Percentiles rank a stretch among this genome's conserved stretches.
Evolutionary conservation across 352 stramenopile species (phyloP).

Genomic region (Thalassiosira delicatula): DNA sequence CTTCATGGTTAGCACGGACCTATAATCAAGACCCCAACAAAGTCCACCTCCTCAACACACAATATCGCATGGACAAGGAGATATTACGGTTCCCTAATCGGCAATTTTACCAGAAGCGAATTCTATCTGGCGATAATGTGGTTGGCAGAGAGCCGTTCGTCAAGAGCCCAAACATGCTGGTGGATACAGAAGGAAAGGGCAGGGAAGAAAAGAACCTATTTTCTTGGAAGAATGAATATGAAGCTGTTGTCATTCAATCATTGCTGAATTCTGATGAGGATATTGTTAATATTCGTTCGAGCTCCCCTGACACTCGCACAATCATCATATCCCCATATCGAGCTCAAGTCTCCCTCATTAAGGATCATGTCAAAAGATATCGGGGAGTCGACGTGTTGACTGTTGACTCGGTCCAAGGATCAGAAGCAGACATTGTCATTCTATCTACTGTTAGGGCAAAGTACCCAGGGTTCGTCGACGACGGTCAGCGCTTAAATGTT

Average conservation of each 20-base stretch:
- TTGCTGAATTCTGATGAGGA: conserved; percentile 48
- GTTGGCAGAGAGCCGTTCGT: conserved; percentile 43
- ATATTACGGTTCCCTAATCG: conserved; percentile 50
- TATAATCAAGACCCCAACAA: conserved; percentile 22
- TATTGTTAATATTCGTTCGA: conserved; percentile 26
- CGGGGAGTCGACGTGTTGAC: conserved; percentile 72
- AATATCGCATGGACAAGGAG: conserved; percentile 56
- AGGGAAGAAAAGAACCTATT: conserved; percentile 43
- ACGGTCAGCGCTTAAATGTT: conserved; percentile 55
- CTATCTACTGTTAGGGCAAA: conserved; percentile 9
- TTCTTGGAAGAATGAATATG: conserved; percentile 52
- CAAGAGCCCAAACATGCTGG: conserved; percentile 32
- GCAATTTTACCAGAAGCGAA: conserved; percentile 48
- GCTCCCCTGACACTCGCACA: conserved; percentile 23
- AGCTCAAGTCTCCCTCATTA: conserved; percentile 23
- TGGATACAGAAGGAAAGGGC: conserved; percentile 41
- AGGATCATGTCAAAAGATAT: conserved; percentile 24
- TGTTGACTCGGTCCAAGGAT: conserved; percentile 96
- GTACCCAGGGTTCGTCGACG: conserved; percentile 37
- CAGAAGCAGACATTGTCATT: background rate
- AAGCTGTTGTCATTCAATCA: conserved; percentile 51
- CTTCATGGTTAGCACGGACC: background rate
- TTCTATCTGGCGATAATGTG: conserved; percentile 50
- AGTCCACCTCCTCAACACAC: conserved; percentile 47
- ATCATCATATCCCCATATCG: conserved; percentile 44